These are phyloP conservation scores for Pulicaria dysenterica DNA, from an alignment of 129 eudicot species.

Conservation along the genomic window DNA sequence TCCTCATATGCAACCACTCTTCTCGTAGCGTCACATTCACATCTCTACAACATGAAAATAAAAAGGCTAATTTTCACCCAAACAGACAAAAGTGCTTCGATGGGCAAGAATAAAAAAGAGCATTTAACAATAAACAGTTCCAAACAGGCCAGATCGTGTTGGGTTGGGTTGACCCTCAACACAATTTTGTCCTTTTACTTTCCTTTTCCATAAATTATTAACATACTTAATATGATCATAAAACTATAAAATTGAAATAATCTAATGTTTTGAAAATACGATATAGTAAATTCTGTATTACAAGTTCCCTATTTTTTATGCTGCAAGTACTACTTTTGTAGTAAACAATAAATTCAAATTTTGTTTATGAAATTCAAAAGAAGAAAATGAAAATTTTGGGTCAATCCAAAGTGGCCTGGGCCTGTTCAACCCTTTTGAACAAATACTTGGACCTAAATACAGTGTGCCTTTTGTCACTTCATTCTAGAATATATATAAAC, in stretches of 20 bases:
- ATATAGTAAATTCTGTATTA: too few relatives aligned
- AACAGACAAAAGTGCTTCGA: not conserved
- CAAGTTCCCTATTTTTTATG: not conserved
- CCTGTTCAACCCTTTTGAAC: not conserved
- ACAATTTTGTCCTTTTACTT: too few relatives aligned
- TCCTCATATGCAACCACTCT: conserved; percentile 72
- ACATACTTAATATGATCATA: too few relatives aligned
- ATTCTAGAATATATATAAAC: too few relatives aligned
- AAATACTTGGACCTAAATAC: not conserved
- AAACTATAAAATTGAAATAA: not conserved
- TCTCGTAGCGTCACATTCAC: conserved; percentile 61
- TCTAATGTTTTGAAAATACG: not conserved
- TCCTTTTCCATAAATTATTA: too few relatives aligned
- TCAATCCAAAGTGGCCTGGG: not conserved
- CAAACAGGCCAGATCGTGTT: too few relatives aligned
- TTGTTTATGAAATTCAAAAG: not conserved
- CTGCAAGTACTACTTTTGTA: not conserved
- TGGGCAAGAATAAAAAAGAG: not conserved
- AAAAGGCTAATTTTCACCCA: not conserved
- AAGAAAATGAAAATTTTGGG: too few relatives aligned
- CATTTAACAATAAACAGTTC: not conserved
- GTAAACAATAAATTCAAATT: not conserved
- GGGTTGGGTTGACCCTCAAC: not conserved
- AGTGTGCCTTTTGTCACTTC: not conserved
- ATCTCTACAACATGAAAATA: conserved; percentile 53